Conservation (phyloP, 805 yeast genomes). For the Suhomyces tanzawaensis region DNA sequence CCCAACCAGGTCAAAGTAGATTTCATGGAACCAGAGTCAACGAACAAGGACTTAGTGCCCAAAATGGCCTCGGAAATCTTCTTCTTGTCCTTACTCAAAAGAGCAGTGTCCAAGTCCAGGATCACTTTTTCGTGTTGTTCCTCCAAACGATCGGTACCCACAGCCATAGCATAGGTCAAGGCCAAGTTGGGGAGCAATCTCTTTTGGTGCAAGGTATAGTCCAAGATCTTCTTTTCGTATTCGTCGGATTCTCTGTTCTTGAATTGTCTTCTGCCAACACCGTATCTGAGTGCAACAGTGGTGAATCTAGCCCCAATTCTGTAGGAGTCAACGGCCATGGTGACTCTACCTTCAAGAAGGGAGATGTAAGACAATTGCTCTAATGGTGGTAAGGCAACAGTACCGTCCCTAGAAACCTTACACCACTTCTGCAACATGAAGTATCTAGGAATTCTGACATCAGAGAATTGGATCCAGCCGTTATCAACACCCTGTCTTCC, state of each 20-base stretch:
- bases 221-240: conserved; percentile 68
- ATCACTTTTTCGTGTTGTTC: conserved; percentile 41
- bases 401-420: conserved; percentile 64
- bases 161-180: conserved; percentile 69
- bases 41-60: conserved; percentile 73
- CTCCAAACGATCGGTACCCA: conserved; percentile 60
- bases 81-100: conserved; percentile 46
- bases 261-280: conserved; percentile 88
- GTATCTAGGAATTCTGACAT: conserved; percentile 79
- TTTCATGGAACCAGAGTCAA: conserved; percentile 82
- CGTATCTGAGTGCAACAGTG: conserved; percentile 85
- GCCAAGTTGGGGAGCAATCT: conserved; percentile 85
- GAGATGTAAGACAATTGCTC: conserved; percentile 91
- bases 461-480: conserved; percentile 92
- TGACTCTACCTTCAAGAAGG: conserved; percentile 81
- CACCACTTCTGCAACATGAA: conserved; percentile 81
- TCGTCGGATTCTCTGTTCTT: conserved; percentile 35
- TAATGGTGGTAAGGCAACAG: conserved; percentile 74
- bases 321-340: conserved; percentile 84
- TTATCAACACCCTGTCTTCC: conserved; percentile 95
- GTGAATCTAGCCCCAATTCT: conserved; percentile 75
- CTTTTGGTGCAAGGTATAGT: conserved; percentile 87
- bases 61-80: conserved; percentile 48
- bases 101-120: conserved; percentile 52
- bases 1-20: conserved; percentile 88